phyloP scores from a whole-genome alignment of 2,329 filamentous ascomycete genomes.

The Ambrosiella beaveri region DNA sequence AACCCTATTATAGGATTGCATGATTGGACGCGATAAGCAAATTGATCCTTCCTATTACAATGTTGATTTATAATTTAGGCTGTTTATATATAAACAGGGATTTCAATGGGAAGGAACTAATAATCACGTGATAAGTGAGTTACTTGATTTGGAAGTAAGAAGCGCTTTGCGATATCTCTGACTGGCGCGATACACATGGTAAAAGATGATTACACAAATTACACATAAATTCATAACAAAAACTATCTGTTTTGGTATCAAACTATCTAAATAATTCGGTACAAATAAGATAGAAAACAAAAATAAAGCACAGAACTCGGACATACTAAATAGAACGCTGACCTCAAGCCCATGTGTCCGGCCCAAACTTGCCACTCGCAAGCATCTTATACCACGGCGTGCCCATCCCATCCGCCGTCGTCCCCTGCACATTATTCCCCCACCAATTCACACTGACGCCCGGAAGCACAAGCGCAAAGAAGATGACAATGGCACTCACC shows the following conservation, averaged over 20 bases:
- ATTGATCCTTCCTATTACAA: too few species aligned
- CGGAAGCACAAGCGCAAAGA: constrained; percentile 29
- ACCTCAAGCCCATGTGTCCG: not conserved
- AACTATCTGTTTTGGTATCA: too few species aligned
- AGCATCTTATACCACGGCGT: constrained; percentile 7
- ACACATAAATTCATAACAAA: too few species aligned
- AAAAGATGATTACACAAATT: too few species aligned
- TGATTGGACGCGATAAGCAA: too few species aligned
- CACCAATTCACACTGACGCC: constrained; percentile 30
- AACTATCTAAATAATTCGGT: too few species aligned
- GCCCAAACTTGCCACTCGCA: constrained; percentile 2
- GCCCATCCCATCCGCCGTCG: constrained; percentile 25
- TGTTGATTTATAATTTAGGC: too few species aligned
- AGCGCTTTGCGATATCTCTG: too few species aligned
- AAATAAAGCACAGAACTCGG: not conserved
- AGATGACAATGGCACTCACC: constrained; percentile 35
- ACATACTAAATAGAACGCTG: not conserved
- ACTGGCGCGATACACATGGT: not conserved
- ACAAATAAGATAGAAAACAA: not conserved
- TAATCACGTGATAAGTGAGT: not conserved
- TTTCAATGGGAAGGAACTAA: too few species aligned
- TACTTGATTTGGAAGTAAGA: not conserved
- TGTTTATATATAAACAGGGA: too few species aligned
- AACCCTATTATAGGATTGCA: too few species aligned
- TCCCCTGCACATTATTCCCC: constrained; percentile 24